These are phyloP conservation scores for Chlamydomonas sp. DNA, from an alignment of 139 green algal species.

Conservation along the genomic window DNA sequence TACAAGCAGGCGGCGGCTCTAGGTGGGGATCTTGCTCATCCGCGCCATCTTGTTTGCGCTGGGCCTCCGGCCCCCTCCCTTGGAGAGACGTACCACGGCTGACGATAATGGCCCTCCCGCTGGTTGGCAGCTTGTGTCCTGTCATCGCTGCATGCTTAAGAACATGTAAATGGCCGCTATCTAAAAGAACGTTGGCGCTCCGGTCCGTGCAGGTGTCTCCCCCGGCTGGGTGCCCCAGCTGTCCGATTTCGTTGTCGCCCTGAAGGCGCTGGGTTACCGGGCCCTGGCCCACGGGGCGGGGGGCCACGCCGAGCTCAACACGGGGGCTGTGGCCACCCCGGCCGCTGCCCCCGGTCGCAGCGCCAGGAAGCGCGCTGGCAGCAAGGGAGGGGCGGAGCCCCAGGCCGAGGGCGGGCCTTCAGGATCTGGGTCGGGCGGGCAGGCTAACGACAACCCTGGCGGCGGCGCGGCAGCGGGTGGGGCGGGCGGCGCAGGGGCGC, in stretches of 20 bases:
- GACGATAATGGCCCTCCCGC: too few relatives aligned
- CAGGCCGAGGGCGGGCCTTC: too few relatives aligned
- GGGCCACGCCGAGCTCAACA: neutral
- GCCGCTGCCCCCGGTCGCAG: neutral
- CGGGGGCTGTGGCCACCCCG: too few relatives aligned
- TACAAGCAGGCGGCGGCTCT: neutral
- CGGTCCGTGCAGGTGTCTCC: too few relatives aligned
- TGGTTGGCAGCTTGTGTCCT: too few relatives aligned
- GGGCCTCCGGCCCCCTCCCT: too few relatives aligned
- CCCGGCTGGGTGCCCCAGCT: constrained; percentile 20
- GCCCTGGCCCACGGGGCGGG: neutral
- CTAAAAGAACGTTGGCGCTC: too few relatives aligned
- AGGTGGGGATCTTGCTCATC: neutral
- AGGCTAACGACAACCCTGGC: neutral
- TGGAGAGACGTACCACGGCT: neutral
- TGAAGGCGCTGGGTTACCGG: constrained; percentile 13
- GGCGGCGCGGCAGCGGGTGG: neutral
- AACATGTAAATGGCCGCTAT: too few relatives aligned
- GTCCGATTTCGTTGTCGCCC: neutral
- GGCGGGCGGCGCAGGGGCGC: neutral
- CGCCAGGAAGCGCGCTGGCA: neutral
- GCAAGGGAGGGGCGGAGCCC: neutral
- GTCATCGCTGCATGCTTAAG: too few relatives aligned
- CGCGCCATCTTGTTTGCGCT: too few relatives aligned
- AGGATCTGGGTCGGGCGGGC: too few relatives aligned